These are phyloP conservation scores for Podospora pseudoanserina DNA, from an alignment of 495 filamentous ascomycete genomes.

Conservation along the genomic window DNA sequence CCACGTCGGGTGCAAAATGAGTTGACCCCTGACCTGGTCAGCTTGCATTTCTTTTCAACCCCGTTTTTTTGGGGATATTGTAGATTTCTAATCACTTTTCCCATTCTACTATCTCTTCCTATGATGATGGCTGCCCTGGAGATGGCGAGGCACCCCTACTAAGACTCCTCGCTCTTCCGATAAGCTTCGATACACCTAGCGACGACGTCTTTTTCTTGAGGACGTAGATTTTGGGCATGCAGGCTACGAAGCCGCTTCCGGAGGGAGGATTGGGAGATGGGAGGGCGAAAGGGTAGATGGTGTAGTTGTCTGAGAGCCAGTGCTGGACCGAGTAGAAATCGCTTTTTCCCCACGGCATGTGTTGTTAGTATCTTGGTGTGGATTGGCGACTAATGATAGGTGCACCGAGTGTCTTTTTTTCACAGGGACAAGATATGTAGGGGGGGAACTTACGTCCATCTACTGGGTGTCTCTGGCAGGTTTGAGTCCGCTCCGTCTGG, in stretches of 20 bases:
- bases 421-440: no score
- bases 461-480: not conserved
- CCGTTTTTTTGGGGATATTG: not conserved
- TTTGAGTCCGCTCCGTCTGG: constrained; percentile 10
- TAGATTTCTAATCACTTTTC: not conserved
- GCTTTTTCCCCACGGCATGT: not conserved
- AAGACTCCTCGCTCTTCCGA: not conserved
- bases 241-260: constrained; percentile 16
- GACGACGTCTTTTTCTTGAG: not conserved
- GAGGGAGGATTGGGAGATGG: not conserved
- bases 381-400: no score
- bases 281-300: constrained; percentile 1
- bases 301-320: constrained; percentile 19
- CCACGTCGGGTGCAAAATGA: not conserved
- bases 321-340: constrained; percentile 8
- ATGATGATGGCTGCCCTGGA: no score
- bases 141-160: not conserved
- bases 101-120: no score
- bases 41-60: not conserved
- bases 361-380: no score
- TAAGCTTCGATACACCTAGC: not conserved
- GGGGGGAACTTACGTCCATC: constrained; percentile 2
- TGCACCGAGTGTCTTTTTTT: no score
- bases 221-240: constrained; percentile 19
- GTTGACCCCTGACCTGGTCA: no score